A percentile compares a stretch with the other conserved stretches of the same genome.
Evolutionary conservation across 192 early-diverging fungal genomes (phyloP).

Genomic region (Phlyctochytrium bullatum): DNA sequence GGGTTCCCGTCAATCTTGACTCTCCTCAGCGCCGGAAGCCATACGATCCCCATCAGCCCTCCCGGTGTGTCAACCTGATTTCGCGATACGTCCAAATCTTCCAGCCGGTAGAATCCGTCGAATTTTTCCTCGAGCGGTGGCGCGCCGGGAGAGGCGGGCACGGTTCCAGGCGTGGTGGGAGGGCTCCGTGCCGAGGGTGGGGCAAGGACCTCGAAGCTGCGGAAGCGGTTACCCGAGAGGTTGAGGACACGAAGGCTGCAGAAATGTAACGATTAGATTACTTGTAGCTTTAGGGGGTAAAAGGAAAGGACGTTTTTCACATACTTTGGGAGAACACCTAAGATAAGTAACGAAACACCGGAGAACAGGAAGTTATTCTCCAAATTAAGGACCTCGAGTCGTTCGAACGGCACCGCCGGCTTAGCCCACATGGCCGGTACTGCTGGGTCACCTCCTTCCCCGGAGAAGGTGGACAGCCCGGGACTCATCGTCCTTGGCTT

Average conservation of each 20-base stretch:
- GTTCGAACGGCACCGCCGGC: slow-evolving; percentile 42
- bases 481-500: too few relatives aligned
- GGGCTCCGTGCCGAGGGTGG: background rate
- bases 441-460: too few relatives aligned
- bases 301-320: too few relatives aligned
- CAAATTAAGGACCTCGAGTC: slow-evolving; percentile 36
- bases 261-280: too few relatives aligned
- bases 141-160: slow-evolving; percentile 12
- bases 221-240: slow-evolving; percentile 39
- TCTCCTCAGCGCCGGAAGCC: slow-evolving; percentile 33
- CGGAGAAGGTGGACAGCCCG: too few relatives aligned
- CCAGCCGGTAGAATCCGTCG: slow-evolving; percentile 41
- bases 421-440: too few relatives aligned
- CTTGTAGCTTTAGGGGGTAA: too few relatives aligned
- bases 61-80: slow-evolving; percentile 40
- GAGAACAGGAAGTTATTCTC: slow-evolving; percentile 40
- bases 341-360: slow-evolving; percentile 26
- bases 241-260: slow-evolving; percentile 44
- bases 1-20: slow-evolving; percentile 55
- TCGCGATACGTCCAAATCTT: slow-evolving; percentile 45
- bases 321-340: slow-evolving; percentile 45
- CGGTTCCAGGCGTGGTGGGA: slow-evolving; percentile 3
- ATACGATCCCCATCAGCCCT: slow-evolving; percentile 42
- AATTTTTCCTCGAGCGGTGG: slow-evolving; percentile 19
- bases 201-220: slow-evolving; percentile 30